Conservation (phyloP, 352 stramenopile genomes). For the Globisporangium paddicum region DNA sequence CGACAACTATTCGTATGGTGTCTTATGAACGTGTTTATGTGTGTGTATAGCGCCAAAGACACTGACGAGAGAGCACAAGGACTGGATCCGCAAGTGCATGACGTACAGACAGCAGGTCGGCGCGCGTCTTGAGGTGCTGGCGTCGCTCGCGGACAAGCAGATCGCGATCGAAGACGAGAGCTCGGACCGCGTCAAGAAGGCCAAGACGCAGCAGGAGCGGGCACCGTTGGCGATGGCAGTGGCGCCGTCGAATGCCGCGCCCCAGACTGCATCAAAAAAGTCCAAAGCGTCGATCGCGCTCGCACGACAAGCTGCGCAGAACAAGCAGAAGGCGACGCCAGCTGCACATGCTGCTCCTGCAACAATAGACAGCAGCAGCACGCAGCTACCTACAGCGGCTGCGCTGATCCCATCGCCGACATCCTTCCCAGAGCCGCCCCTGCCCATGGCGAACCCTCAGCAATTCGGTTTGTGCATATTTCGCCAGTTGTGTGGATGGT, state of each 20-base stretch:
- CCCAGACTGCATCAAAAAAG: conserved; percentile 5
- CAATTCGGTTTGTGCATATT: conserved; percentile 7
- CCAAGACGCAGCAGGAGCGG: conserved; percentile 3
- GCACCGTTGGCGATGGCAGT: conserved; percentile 7
- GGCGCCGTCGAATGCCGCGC: not conserved
- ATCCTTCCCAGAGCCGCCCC: conserved; percentile 42
- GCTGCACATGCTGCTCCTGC: not conserved
- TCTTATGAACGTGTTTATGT: not conserved
- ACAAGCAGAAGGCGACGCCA: conserved; percentile 3
- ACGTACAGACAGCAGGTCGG: conserved; percentile 67
- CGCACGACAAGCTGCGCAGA: conserved; percentile 6
- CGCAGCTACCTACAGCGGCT: conserved; percentile 7
- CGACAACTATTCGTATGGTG: not conserved
- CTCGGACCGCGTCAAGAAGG: conserved; percentile 6
- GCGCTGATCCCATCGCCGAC: conserved; percentile 14
- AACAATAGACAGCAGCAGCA: conserved; percentile 1
- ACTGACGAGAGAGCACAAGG: conserved; percentile 52
- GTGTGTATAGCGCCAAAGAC: conserved; percentile 42
- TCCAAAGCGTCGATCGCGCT: conserved; percentile 9
- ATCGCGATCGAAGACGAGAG: conserved; percentile 58
- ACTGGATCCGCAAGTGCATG: conserved; percentile 67
- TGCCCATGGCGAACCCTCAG: conserved; percentile 21
- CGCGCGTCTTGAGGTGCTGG: conserved; percentile 62
- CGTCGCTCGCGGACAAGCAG: conserved; percentile 76
- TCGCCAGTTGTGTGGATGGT: not conserved